These are phyloP conservation scores for Linnemannia zychae DNA, from an alignment of 192 early-diverging fungal genomes.

Conservation along the genomic window DNA sequence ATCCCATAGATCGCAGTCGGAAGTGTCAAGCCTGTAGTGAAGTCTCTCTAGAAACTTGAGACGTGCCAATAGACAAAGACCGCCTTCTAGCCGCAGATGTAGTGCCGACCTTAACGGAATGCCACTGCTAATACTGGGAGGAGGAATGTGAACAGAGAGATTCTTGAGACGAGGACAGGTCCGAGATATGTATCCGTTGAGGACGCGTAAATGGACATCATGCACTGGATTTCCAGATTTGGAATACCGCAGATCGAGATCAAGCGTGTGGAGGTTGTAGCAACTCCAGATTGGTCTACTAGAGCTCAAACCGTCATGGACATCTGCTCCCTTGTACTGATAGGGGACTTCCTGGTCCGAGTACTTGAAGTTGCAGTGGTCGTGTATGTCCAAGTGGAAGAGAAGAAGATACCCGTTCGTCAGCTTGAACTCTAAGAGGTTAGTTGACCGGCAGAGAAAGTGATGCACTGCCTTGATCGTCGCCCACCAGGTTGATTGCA, in stretches of 20 bases:
- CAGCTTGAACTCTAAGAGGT: background rate
- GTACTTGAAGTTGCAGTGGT: background rate
- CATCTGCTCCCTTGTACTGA: background rate
- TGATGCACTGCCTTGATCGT: background rate
- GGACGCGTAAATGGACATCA: background rate
- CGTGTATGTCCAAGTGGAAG: background rate
- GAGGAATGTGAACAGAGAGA: background rate
- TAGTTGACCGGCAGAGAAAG: background rate
- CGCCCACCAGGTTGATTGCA: background rate
- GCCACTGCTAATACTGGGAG: background rate
- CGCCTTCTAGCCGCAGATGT: background rate
- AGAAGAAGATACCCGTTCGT: background rate
- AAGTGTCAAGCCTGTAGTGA: background rate
- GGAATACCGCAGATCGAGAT: background rate
- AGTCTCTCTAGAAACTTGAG: background rate
- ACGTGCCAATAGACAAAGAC: background rate
- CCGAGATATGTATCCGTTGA: background rate
- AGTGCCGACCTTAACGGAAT: background rate
- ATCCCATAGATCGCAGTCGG: background rate
- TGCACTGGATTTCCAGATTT: background rate
- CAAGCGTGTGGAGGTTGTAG: background rate
- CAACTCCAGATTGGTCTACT: background rate
- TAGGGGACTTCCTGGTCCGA: background rate
- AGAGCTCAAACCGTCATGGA: background rate
- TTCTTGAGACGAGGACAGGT: background rate